Evolutionary conservation across 768 basidiomycete species (phyloP).

Genomic region (Mycena epipterygia): DNA sequence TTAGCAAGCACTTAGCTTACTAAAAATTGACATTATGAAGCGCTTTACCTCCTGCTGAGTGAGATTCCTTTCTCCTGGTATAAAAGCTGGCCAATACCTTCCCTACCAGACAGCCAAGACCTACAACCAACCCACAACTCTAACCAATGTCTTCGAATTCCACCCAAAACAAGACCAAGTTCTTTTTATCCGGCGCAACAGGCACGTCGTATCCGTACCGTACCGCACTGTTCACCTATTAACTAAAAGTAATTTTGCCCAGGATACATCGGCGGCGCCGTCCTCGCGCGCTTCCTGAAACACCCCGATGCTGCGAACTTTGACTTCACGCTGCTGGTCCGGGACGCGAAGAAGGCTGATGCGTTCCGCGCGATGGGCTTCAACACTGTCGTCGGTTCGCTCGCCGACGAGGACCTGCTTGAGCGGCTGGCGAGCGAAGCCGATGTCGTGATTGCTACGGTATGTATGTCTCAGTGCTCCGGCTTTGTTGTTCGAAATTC

Average conservation of each 20-base stretch:
- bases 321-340: constrained; percentile 59
- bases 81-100: too few relatives aligned
- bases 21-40: too few relatives aligned
- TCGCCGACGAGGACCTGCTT: constrained; percentile 56
- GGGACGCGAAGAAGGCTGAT: constrained; percentile 58
- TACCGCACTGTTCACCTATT: background rate
- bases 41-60: too few relatives aligned
- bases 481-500: too few relatives aligned
- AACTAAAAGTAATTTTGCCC: constrained; percentile 1
- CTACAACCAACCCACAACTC: too few relatives aligned
- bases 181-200: background rate
- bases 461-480: constrained; percentile 33
- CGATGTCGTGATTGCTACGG: constrained; percentile 59
- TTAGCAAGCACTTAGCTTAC: too few relatives aligned
- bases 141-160: too few relatives aligned
- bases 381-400: constrained; percentile 58
- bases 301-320: constrained; percentile 50
- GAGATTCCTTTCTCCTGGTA: too few relatives aligned
- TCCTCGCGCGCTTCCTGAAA: constrained; percentile 55
- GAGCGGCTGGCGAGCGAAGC: constrained; percentile 58
- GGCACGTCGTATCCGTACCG: background rate
- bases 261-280: constrained; percentile 65
- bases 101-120: too few relatives aligned
- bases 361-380: constrained; percentile 54
- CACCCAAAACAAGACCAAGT: background rate